Base-by-base conservation (phyloP, 2,329 filamentous ascomycete genomes). In the Apiospora rasikravindrae region DNA sequence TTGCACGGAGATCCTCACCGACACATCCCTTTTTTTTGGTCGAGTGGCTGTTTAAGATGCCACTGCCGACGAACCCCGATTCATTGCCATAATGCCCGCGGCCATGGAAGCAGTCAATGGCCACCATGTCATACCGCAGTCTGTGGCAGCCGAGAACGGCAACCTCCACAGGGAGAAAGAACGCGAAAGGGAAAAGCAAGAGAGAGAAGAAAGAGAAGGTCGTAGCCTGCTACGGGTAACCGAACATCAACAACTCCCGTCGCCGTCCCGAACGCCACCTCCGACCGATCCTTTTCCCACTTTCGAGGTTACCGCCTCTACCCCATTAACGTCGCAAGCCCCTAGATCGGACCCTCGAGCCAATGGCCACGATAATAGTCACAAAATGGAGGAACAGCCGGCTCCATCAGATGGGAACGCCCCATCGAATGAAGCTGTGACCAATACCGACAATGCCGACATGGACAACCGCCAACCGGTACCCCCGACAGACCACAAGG, bases 251-350 rank as follows among this genome's bases (percentile, higher is more conserved):
- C 73, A 71, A 29, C 44, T 69, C 33, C 69, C 70, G 29, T 70
- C 67, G 37, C 71, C 70, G 26, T 47, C 64, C 29, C 73, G 26
- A 64, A 71, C 68, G 53, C 74, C 76, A 37, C 74, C 74, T 22
- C 71, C 73, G n/a, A 71, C 70, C 69, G 76, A 76, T 29, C 74
- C 76, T 10, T 78, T 78, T 70, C 77, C 77, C 68, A 70, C 70
- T 45, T 72, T 78, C 64, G 77, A 78, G 57, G 73, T 77, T 42
- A 76, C 75, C 22, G 70, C 75, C 19, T 74, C 73, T 53, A 73
- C 73, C 4, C 73, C 74, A 16, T 40, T 73, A 57, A 10, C 67
- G 69, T n/a, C 71, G 69, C 47, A 67, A 40, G n/a, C n/a, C 4
- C n/a, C 64, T 61, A 22, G 29, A n/a, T 7, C 24, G 13, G 44